Base-by-base conservation (phyloP, 2,329 filamentous ascomycete species). In the Trichoderma sp. region DNA sequence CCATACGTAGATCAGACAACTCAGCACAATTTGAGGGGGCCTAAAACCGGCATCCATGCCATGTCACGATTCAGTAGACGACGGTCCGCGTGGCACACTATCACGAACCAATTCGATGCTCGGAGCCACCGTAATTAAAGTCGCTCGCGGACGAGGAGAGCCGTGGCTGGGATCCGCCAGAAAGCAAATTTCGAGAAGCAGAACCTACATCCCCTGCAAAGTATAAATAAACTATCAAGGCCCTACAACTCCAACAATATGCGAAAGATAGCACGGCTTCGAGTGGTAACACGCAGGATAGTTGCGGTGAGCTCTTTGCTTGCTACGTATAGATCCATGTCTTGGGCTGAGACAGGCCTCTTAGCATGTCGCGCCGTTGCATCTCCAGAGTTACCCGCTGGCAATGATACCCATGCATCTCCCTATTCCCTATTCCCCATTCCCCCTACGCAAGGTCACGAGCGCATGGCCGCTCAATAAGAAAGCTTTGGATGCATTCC, bases 1-100 rank as follows among this genome's bases (percentile, higher is more conserved):
- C n/a, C n/a, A n/a, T 32, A 32, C 32, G 32, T 21, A 13, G 43
- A 49, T n/a, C 43, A 49, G 43, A 49, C 43, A 49, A 49, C 18
- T 49, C 43, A 21, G 52, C 28, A 30, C 30, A 37, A 37, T 24
- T 58, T 18, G 54, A n/a, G 26, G 43, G n/a, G 11, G n/a, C 43
- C 43, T 49, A 49, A 21, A 34, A 14, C n/a, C n/a, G 18, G n/a
- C 18, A 39, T 39, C 34, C 30, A n/a, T 39, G 34, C 34, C 56
- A 58, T 59, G 32, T 39, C 34, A 39, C 56, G 21, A 32, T 32
- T 39, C 56, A 34, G 56, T 32, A 59, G 37, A 26, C 56, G 13
- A 59, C 39, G 13, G 56, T 59, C 56, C 34, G 56, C 56, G 34
- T 59, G 56, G 56, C 56, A 59, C 56, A 59, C 56, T 39, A 39